Percentiles rank a stretch among this genome's conserved stretches.
phyloP scores from a whole-genome alignment of 257 asterid species.

The Ilex asprella region DNA sequence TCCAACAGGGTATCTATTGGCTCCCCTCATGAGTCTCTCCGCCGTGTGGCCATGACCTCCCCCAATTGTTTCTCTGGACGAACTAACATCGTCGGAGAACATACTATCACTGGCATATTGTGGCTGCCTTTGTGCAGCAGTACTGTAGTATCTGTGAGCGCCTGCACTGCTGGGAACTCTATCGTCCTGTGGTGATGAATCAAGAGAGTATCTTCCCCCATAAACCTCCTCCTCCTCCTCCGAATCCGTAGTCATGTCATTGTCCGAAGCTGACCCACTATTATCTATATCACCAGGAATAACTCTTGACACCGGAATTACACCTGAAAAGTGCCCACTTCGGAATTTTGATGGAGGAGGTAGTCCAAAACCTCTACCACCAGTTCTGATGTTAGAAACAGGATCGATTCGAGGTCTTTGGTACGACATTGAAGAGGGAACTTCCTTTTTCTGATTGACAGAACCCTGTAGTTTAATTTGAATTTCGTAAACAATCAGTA shows the following conservation, averaged over 20 bases:
- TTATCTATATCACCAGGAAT: conserved; percentile 26
- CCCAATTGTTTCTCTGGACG: conserved; percentile 38
- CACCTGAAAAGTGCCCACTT: conserved; percentile 36
- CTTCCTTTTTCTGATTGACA: conserved; percentile 22
- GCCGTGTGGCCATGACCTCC: conserved; percentile 26
- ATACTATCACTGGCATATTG: conserved; percentile 34
- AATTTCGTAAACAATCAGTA: not conserved
- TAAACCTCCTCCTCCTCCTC: conserved; percentile 31
- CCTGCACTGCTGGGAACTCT: conserved; percentile 22
- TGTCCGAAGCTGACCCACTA: conserved; percentile 31
- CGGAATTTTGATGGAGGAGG: conserved; percentile 35
- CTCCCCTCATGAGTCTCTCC: conserved; percentile 25
- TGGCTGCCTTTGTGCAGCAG: conserved; percentile 18
- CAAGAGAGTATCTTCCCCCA: conserved; percentile 38
- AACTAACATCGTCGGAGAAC: conserved; percentile 32
- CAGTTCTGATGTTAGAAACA: conserved; percentile 24
- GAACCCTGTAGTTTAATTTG: conserved; percentile 29
- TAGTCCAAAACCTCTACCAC: conserved; percentile 29
- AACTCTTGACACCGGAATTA: conserved; percentile 30
- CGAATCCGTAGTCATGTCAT: conserved; percentile 36
- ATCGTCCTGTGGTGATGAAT: conserved; percentile 41
- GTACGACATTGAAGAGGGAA: conserved; percentile 20
- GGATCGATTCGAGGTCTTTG: conserved; percentile 29
- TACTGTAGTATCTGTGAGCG: conserved; percentile 17
- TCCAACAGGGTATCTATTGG: conserved; percentile 26